phyloP scores from a whole-genome alignment of 129 eudicot species.

The Chrysanthemum seticuspe region DNA sequence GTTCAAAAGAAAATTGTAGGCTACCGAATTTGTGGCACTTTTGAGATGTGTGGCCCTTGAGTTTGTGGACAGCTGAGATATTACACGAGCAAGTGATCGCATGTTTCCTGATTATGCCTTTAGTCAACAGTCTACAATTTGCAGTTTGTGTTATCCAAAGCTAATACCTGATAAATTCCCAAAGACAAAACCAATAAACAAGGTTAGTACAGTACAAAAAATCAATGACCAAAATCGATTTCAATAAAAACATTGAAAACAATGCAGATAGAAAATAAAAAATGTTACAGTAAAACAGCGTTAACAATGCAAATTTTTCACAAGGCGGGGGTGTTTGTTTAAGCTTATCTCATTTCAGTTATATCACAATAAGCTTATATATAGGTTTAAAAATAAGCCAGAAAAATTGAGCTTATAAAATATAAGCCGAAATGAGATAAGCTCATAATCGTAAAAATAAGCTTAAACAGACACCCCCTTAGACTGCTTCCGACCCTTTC shows the following conservation, averaged over 20 bases:
- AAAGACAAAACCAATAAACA: constrained; percentile 9
- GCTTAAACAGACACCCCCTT: no score
- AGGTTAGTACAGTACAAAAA: not conserved
- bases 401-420: no score
- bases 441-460: no score
- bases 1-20: constrained; percentile 21
- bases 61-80: constrained; percentile 32
- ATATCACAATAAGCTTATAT: no score
- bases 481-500: no score
- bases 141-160: constrained; percentile 24
- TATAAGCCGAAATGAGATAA: no score
- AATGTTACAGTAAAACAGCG: not conserved
- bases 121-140: constrained; percentile 5
- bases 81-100: constrained; percentile 35
- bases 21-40: constrained; percentile 18
- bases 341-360: no score
- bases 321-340: no score
- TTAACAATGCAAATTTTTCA: not conserved
- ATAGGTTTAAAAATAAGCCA: no score
- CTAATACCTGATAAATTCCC: constrained; percentile 11
- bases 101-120: constrained; percentile 26
- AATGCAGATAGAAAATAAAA: not conserved
- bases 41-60: constrained; percentile 24
- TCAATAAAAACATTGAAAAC: not conserved
- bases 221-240: not conserved